phyloP scores from a whole-genome alignment of 805 yeast species.

The Cyberlindnera nakhonratchasimensis region DNA sequence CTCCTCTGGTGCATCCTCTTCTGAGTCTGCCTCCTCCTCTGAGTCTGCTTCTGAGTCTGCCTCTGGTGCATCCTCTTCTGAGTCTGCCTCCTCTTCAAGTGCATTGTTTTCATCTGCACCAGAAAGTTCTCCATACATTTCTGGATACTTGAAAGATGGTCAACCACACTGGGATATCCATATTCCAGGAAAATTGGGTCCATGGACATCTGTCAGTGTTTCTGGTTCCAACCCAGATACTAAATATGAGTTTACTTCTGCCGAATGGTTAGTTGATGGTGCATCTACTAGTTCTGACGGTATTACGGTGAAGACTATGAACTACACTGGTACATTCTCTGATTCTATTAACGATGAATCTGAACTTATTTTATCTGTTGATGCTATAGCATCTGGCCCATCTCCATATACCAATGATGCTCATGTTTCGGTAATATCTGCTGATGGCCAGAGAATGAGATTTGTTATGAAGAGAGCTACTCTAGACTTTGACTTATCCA shows the following conservation, averaged over 20 bases:
- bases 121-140: constrained; percentile 18
- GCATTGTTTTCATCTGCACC: constrained; percentile 2
- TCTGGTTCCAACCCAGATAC: constrained; percentile 16
- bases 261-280: constrained; percentile 9
- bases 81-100: not conserved
- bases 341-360: not conserved
- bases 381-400: constrained; percentile 1
- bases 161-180: constrained; percentile 22
- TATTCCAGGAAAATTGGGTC: constrained; percentile 20
- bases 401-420: constrained; percentile 10
- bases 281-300: constrained; percentile 8
- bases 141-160: constrained; percentile 20
- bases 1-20: constrained; percentile 4
- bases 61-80: not conserved
- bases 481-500: not conserved
- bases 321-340: constrained; percentile 1
- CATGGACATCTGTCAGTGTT: constrained; percentile 18
- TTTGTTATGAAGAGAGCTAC: constrained; percentile 11
- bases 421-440: not conserved
- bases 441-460: constrained; percentile 4
- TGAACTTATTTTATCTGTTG: constrained; percentile 3
- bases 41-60: constrained; percentile 7
- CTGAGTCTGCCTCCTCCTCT: constrained; percentile 1
- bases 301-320: not conserved
- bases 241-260: constrained; percentile 12